Conservation (phyloP, 176 grass and related monocot genomes). For the Carex scoparia region DNA sequence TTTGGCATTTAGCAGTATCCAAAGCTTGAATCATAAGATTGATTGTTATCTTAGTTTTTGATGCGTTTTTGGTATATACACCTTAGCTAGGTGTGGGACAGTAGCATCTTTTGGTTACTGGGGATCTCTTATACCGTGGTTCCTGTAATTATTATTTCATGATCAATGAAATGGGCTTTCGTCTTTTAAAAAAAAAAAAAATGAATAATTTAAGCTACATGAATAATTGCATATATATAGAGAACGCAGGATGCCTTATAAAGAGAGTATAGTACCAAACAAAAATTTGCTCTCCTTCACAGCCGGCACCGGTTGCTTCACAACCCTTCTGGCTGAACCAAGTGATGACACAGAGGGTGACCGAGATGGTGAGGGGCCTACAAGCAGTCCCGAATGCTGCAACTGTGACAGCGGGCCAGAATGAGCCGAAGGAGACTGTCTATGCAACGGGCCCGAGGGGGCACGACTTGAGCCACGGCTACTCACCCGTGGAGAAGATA, state of each 20-base stretch:
- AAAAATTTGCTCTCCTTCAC: conserved; percentile 9
- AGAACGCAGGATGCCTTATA: background rate
- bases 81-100: too few relatives aligned
- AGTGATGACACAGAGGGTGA: conserved; percentile 24
- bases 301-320: conserved; percentile 31
- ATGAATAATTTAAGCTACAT: background rate
- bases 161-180: too few relatives aligned
- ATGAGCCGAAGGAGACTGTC: conserved; percentile 33
- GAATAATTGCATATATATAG: conserved; percentile 12
- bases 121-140: too few relatives aligned
- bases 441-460: conserved; percentile 39
- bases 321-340: conserved; percentile 11
- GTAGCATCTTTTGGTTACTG: too few relatives aligned
- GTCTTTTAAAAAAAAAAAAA: too few relatives aligned
- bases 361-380: conserved; percentile 43
- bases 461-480: conserved; percentile 30
- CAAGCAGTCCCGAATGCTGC: conserved; percentile 56
- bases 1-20: too few relatives aligned
- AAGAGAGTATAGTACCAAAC: conserved; percentile 1
- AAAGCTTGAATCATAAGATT: too few relatives aligned
- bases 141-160: too few relatives aligned
- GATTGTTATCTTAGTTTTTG: too few relatives aligned
- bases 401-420: conserved; percentile 73
- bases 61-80: too few relatives aligned
- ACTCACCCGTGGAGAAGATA: conserved; percentile 20